Percentiles rank a stretch among this genome's conserved stretches.
phyloP scores from a whole-genome alignment of 192 early-diverging fungal genomes.

The Gryganskiella cystojenkinii region DNA sequence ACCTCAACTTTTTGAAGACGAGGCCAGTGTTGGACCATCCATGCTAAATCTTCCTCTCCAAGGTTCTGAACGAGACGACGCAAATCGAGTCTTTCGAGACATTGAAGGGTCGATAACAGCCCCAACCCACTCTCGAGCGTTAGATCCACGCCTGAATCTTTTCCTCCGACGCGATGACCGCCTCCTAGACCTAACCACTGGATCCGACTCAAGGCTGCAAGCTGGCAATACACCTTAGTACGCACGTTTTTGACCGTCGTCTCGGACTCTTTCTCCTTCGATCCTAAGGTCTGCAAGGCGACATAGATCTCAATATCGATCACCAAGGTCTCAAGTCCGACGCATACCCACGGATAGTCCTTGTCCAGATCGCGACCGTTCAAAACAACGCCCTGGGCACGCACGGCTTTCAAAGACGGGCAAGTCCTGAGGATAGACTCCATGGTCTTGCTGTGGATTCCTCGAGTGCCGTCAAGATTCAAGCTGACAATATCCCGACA shows the following conservation, averaged over 20 bases:
- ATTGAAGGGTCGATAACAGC: conserved; percentile 4
- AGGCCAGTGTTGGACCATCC: conserved; percentile 44
- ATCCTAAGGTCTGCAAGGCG: not conserved
- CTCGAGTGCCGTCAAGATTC: conserved; percentile 40
- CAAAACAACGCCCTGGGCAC: conserved; percentile 35
- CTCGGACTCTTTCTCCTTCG: not conserved
- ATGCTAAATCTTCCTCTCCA: conserved; percentile 10
- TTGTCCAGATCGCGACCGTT: conserved; percentile 27
- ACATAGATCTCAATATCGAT: conserved; percentile 33
- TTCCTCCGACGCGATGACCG: conserved; percentile 31
- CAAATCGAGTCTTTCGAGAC: conserved; percentile 31
- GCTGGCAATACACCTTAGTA: conserved; percentile 10
- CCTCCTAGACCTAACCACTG: conserved; percentile 34
- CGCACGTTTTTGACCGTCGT: conserved; percentile 7
- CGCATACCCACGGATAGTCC: conserved; percentile 18
- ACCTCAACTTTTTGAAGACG: conserved; percentile 9
- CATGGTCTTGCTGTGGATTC: conserved; percentile 26
- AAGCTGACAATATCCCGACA: conserved; percentile 29
- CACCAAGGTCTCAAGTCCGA: conserved; percentile 23
- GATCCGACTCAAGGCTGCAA: conserved; percentile 19
- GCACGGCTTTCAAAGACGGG: conserved; percentile 8
- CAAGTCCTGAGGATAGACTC: conserved; percentile 13
- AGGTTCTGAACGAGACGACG: conserved; percentile 4
- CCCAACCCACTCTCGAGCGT: conserved; percentile 31
- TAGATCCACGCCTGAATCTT: conserved; percentile 25